Base-by-base conservation (phyloP, 179 eudicot species). In the Silene vulgaris region DNA sequence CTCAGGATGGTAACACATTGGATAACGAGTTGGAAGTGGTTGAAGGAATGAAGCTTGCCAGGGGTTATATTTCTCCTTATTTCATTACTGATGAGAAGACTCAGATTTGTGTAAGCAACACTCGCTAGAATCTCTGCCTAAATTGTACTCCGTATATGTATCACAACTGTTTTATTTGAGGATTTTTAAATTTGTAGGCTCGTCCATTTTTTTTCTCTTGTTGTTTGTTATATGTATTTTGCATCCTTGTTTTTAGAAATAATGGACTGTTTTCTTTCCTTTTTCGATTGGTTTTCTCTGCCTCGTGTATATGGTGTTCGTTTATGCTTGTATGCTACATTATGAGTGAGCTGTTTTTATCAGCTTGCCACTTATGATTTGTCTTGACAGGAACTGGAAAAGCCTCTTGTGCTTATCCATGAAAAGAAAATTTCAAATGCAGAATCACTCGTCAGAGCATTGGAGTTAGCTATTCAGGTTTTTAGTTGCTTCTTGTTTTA, bases 41-140 rank as follows among this genome's bases (percentile, higher is more conserved):
- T 80, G 98, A 94, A 80, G 98, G 98, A 73, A 89, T 94, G 98
- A 92, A 94, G 88, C 89, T 94, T 66, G 89, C 84, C 69, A 84
- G 98, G 84, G 97, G 98, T 69, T 94, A 88, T 73, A 92, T 94
- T 81, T 94, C 98, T 84, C 96, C 98, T 72, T 92, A 92, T 82
- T 94, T 94, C 82, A 87, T 92, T 71, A 94, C 97, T 40, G 91
- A 94, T 71, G 84, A 56, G 81, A 90, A 89, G 83, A 88, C 94
- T 64, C 93, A 87, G 70, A 94, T 88, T 84, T 92, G 96, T 83
- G 97, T 94, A 84, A 71, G 97, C 85, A 40, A 43, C 17, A 9
- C 61, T 74, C 30, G 20, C 52, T 45, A 16, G 13, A 26, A 0
- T 3, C 54, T 76, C 43, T n/a, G 21, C 74, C n/a, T 19, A 52